Evolutionary conservation across 31 red algal species (phyloP).

Genomic region (Bonnemaisonia californica): DNA sequence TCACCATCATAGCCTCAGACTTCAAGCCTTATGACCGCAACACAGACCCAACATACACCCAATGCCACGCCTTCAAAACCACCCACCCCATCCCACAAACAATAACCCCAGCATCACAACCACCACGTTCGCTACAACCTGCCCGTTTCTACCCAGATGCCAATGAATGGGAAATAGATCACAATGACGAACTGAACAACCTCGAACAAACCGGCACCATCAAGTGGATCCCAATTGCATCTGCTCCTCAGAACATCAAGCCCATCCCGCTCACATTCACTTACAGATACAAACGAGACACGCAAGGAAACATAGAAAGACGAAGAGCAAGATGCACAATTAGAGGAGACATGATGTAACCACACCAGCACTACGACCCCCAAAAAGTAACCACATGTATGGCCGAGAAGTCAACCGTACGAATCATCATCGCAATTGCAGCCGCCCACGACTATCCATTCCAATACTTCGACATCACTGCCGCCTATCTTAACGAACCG

Average conservation of each 20-base stretch:
- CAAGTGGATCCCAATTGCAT: background rate
- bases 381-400: conserved; percentile 19
- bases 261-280: background rate
- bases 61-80: background rate
- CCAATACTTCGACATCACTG: conserved; percentile 28
- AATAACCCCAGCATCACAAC: background rate
- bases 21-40: background rate
- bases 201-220: background rate
- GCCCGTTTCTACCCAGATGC: conserved; percentile 3
- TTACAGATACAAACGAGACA: conserved; percentile 26
- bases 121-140: too few relatives aligned
- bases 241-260: background rate
- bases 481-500: conserved; percentile 24
- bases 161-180: background rate
- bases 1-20: background rate
- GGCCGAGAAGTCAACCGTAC: conserved; percentile 25
- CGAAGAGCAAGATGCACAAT: conserved; percentile 9
- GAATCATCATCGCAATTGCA: conserved; percentile 15
- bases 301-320: background rate
- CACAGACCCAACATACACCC: background rate
- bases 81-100: background rate
- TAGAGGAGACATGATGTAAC: conserved; percentile 29
- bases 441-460: background rate
- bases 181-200: background rate
- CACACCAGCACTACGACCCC: conserved; percentile 13